phyloP scores from a whole-genome alignment of 1,139 yeast species.

The Saccharomyces pastorianus region DNA sequence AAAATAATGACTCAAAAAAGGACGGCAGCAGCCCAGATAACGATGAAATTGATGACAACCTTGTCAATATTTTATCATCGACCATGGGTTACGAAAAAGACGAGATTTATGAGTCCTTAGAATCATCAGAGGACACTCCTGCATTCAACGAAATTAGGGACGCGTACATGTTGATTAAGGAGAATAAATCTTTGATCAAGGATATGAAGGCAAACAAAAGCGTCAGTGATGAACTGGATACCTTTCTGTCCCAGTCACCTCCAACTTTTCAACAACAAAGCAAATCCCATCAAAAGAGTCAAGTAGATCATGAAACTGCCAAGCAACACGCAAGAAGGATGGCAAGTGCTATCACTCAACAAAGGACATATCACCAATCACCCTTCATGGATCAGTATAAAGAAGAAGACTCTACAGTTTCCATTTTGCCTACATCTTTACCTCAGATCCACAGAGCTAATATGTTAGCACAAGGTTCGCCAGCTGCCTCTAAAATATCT shows the following conservation, averaged over 20 bases:
- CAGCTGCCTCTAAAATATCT: slow-evolving; percentile 48
- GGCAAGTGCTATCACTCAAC: slow-evolving; percentile 17
- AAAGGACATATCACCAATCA: slow-evolving; percentile 30
- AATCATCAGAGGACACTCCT: slow-evolving; percentile 33
- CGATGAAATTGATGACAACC: slow-evolving; percentile 60
- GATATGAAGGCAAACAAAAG: slow-evolving; percentile 48
- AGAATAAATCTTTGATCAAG: slow-evolving; percentile 62
- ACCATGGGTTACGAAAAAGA: slow-evolving; percentile 93
- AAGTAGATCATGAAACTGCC: background rate
- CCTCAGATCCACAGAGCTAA: slow-evolving; percentile 93
- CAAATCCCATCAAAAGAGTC: slow-evolving; percentile 3
- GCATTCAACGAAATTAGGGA: slow-evolving; percentile 74
- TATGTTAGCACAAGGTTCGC: slow-evolving; percentile 59
- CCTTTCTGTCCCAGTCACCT: slow-evolving; percentile 27
- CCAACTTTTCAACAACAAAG: slow-evolving; percentile 21
- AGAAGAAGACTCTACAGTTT: slow-evolving; percentile 52
- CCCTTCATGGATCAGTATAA: slow-evolving; percentile 24
- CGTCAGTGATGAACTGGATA: slow-evolving; percentile 42
- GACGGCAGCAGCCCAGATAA: slow-evolving; percentile 10
- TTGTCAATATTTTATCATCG: slow-evolving; percentile 65
- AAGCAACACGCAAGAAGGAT: slow-evolving; percentile 7
- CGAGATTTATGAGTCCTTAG: slow-evolving; percentile 73
- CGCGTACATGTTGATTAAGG: slow-evolving; percentile 82
- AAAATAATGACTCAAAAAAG: slow-evolving; percentile 8
- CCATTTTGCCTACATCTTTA: slow-evolving; percentile 85